A percentile compares a stretch with the other conserved stretches of the same genome.
These are phyloP conservation scores for Escallonia rubra DNA, from an alignment of 129 eudicot species.

Conservation along the genomic window DNA sequence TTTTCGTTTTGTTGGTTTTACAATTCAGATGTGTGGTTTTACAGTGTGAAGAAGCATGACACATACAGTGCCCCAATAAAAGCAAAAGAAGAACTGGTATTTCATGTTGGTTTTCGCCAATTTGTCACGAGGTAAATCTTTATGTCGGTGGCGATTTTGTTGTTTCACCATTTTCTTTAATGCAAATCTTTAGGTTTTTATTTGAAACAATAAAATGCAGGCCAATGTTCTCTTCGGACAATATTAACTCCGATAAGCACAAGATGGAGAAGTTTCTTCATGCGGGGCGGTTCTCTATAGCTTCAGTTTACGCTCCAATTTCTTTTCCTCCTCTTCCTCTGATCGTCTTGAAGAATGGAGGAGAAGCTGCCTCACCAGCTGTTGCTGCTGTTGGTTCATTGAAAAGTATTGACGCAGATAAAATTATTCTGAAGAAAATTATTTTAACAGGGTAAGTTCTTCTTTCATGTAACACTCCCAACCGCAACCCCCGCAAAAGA, in stretches of 20 bases:
- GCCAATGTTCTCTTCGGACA: conserved; percentile 92
- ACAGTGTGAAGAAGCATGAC: conserved; percentile 80
- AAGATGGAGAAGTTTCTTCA: conserved; percentile 99
- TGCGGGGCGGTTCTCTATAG: conserved; percentile 75
- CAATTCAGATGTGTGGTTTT: conserved; percentile 6
- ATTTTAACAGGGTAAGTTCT: conserved; percentile 80
- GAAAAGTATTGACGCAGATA: conserved; percentile 69
- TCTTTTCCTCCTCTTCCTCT: conserved; percentile 80
- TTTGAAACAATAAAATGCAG: conserved; percentile 31
- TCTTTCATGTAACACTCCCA: too few relatives aligned
- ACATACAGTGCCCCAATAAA: conserved; percentile 72
- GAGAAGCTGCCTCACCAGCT: conserved; percentile 41
- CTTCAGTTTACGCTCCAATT: conserved; percentile 88
- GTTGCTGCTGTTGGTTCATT: conserved; percentile 94
- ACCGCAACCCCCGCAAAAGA: too few relatives aligned
- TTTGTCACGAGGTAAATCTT: conserved; percentile 59
- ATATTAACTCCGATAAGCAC: conserved; percentile 72
- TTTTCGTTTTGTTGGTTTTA: not conserved
- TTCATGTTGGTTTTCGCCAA: conserved; percentile 93
- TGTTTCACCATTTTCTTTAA: too few relatives aligned
- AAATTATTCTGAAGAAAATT: conserved; percentile 75
- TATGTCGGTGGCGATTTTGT: not conserved
- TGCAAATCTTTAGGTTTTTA: not conserved
- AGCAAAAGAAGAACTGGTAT: conserved; percentile 82
- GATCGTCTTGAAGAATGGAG: conserved; percentile 65